Evolutionary conservation across 2,329 filamentous ascomycete genomes (phyloP).

Genomic region (Rhexocercosporidium sp.): DNA sequence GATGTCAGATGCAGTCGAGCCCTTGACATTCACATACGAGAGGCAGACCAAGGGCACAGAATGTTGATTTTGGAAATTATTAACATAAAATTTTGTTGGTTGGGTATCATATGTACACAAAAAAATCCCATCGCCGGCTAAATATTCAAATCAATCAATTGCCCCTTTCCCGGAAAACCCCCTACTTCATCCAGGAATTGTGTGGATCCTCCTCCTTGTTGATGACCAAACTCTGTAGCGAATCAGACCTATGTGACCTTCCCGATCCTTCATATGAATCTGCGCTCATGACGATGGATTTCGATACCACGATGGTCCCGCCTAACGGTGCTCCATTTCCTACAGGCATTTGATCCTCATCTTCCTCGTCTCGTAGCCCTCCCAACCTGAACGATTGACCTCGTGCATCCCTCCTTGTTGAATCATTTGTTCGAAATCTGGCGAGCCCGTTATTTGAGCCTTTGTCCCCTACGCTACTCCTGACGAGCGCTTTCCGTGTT

Average conservation of each 20-base stretch:
- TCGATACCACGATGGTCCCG: conserved; percentile 4
- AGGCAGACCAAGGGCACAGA: neutral
- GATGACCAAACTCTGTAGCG: neutral
- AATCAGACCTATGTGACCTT: conserved; percentile 1
- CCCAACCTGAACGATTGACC: neutral
- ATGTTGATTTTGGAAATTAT: neutral
- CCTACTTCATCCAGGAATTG: conserved; percentile 5
- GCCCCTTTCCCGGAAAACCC: neutral
- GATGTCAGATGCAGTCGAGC: neutral
- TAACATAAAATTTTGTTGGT: neutral
- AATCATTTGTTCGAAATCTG: neutral
- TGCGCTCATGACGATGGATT: conserved; percentile 5
- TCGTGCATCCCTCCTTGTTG: neutral
- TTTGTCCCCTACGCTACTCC: conserved; percentile 9
- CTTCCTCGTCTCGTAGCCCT: neutral
- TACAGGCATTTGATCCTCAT: neutral
- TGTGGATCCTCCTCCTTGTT: neutral
- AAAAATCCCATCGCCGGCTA: neutral
- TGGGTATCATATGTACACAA: conserved; percentile 7
- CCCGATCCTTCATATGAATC: neutral
- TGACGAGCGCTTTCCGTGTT: conserved; percentile 35
- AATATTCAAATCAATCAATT: neutral
- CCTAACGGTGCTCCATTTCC: neutral
- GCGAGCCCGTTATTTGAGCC: neutral
- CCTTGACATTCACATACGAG: neutral